Evolutionary conservation across 2,329 filamentous ascomycete genomes (phyloP).

Genomic region (Grosmannia clavigera): DNA sequence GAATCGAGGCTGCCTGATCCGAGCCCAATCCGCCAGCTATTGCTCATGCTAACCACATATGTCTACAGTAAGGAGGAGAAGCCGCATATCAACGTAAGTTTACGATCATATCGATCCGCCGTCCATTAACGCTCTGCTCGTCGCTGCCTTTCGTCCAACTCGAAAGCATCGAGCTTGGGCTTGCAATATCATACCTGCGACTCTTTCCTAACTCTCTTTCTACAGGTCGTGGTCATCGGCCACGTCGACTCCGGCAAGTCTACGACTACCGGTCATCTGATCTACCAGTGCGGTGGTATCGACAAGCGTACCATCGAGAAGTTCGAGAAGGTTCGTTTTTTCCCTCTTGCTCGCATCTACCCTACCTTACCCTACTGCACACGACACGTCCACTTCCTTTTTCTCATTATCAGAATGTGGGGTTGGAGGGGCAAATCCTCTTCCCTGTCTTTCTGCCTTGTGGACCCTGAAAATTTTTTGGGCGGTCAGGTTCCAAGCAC

Average conservation of each 20-base stretch:
- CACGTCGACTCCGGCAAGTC: constrained; percentile 99
- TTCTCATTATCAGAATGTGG: constrained; percentile 9
- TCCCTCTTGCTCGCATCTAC: background rate
- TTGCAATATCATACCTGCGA: background rate
- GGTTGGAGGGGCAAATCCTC: constrained; percentile 11
- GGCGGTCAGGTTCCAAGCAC: background rate
- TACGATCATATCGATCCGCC: no score
- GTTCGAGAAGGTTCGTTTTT: constrained; percentile 94
- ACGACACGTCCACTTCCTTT: constrained; percentile 1
- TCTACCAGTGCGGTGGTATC: constrained; percentile 99
- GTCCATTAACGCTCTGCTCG: no score
- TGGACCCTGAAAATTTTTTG: constrained; percentile 7
- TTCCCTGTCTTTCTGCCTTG: constrained; percentile 13
- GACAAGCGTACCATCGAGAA: constrained; percentile 99
- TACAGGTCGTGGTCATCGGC: constrained; percentile 32
- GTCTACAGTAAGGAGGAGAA: constrained; percentile 78
- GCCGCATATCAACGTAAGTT: constrained; percentile 70
- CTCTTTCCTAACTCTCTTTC: constrained; percentile 7
- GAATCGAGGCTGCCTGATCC: background rate
- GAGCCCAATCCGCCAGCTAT: background rate
- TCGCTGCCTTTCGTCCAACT: background rate
- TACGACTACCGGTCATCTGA: constrained; percentile 88
- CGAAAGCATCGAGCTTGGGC: background rate
- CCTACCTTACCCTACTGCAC: constrained; percentile 12
- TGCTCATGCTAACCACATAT: constrained; percentile 12